phyloP scores from a whole-genome alignment of 495 filamentous ascomycete genomes.

The Thermochaetoides thermophila region DNA sequence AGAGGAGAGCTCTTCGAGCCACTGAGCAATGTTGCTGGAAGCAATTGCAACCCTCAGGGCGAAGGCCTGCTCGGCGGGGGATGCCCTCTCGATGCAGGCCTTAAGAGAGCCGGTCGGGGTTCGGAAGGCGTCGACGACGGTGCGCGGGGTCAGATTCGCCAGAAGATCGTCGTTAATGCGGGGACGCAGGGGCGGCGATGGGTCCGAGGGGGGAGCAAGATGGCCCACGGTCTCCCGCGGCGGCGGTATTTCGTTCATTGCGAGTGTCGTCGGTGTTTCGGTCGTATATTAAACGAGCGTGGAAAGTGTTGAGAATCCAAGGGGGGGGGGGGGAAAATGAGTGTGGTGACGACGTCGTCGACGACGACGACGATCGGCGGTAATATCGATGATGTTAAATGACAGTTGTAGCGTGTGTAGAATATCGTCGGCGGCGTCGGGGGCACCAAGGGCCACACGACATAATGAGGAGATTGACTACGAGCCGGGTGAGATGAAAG shows the following conservation, averaged over 20 bases:
- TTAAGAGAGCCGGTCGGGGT: slow-evolving; percentile 41
- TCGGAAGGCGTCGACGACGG: slow-evolving; percentile 28
- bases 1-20: slow-evolving; percentile 58
- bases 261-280: not conserved
- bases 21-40: slow-evolving; percentile 56
- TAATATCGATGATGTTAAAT: not conserved
- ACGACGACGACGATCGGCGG: no score
- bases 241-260: slow-evolving; percentile 18
- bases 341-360: no score
- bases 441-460: not conserved
- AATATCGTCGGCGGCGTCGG: slow-evolving; percentile 5
- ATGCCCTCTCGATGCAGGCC: slow-evolving; percentile 50
- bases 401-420: slow-evolving; percentile 1
- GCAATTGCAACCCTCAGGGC: slow-evolving; percentile 61
- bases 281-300: not conserved
- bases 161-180: slow-evolving; percentile 30
- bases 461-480: slow-evolving; percentile 2
- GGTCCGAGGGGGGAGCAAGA: slow-evolving; percentile 19
- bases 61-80: slow-evolving; percentile 51
- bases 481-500: slow-evolving; percentile 13
- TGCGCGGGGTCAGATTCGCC: slow-evolving; percentile 25
- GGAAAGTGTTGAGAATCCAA: no score
- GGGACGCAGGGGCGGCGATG: slow-evolving; percentile 22
- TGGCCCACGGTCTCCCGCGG: slow-evolving; percentile 12
- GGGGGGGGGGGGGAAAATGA: no score